These are phyloP conservation scores for Tetrastigma voinierianum DNA, from an alignment of 164 flowering plant species.

Conservation along the genomic window DNA sequence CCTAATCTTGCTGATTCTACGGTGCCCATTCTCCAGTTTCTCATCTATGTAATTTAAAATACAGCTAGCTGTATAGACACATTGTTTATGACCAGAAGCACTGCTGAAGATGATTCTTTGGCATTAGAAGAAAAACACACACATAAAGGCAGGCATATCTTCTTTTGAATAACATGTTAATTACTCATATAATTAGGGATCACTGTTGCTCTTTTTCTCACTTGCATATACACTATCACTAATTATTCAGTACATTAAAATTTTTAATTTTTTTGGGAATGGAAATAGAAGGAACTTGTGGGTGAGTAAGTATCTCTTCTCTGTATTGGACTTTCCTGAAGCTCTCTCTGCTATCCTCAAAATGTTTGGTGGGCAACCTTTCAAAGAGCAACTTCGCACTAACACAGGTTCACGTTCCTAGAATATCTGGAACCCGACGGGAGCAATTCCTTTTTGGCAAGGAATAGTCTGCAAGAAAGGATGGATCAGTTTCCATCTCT, in stretches of 20 bases:
- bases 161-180: neutral
- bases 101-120: too few relatives aligned
- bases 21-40: too few relatives aligned
- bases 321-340: neutral
- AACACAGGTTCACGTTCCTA: neutral
- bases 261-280: neutral
- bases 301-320: neutral
- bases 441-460: conserved; percentile 54
- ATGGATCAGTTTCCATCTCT: conserved; percentile 49
- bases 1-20: too few relatives aligned
- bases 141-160: neutral
- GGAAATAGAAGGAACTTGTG: neutral
- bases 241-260: neutral
- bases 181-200: neutral
- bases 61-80: too few relatives aligned
- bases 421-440: conserved; percentile 30
- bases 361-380: neutral
- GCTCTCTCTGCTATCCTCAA: too few relatives aligned
- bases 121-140: neutral
- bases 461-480: conserved; percentile 50
- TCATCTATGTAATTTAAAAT: too few relatives aligned
- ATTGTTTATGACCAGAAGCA: too few relatives aligned
- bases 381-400: neutral
- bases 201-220: neutral
- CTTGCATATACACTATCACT: neutral